Evolutionary conservation across 805 yeast species (phyloP), one percentile per base, ranked within the genome.

Genomic region (Lachancea thermotolerans): DNA sequence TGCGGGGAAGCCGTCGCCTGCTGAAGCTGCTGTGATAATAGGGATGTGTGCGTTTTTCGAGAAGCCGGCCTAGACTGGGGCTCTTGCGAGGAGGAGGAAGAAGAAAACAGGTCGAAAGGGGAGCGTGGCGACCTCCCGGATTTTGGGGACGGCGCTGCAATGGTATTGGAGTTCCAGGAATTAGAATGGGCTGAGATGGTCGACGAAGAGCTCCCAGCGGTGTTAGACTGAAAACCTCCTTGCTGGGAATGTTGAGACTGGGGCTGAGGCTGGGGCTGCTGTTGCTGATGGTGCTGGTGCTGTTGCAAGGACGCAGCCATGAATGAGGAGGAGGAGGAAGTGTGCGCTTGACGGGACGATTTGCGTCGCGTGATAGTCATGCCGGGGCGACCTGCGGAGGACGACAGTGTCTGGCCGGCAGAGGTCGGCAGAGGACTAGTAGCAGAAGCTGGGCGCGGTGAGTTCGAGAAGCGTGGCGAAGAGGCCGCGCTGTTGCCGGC

Each of bases 11-110:
- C 30, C 16, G 47, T 39, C 10, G 62, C 55, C 37, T 56, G 57
- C 34, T 59, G 65, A 18, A 63, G 39, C 44, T 63, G 68, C 41
- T 65, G 69, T 2, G 67, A 63, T 25, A 65, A 39, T 32, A 65
- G 46, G 8, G 69, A 65, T 3, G 65, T 62, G 28, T 60, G 66
- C 9, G 58, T 47, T 36, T 54, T 56, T 15, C 48, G 55, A 9
- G 57, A 50, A 16, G 49, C 45, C 5, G 51, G 35, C n/a, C 49
- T 46, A 7, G 56, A 41, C 9, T 53, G 49, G 10, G 54, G 49
- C 28, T 49, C 51, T n/a, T 36, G 49, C 6, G 53, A 47, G 9
- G 52, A 42, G 4, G 49, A 44, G 33, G 53, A 47, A 7, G 52
- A 42, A 6, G 49, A 44, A 31, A 52, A 55, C 7, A 52, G 42